phyloP scores from a whole-genome alignment of 805 yeast genomes.

The Schizosaccharomyces cryophilus region DNA sequence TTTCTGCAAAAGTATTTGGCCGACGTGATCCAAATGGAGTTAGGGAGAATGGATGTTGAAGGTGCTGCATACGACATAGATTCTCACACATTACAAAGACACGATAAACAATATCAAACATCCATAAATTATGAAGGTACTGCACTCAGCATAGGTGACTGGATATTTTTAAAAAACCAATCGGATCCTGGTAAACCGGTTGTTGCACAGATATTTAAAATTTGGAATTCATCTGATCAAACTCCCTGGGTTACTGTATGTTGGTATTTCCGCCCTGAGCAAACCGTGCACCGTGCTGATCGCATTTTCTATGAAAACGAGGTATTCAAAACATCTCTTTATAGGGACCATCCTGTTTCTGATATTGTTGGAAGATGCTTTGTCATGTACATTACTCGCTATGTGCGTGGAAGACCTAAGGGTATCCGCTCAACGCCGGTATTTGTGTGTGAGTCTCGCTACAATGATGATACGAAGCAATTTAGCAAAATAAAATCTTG shows the following conservation, averaged over 20 bases:
- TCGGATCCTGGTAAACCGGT: conserved; percentile 78
- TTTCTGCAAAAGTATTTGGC: conserved; percentile 34
- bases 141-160: conserved; percentile 68
- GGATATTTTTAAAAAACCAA: conserved; percentile 73
- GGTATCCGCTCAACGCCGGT: conserved; percentile 42
- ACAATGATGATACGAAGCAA: conserved; percentile 69
- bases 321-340: conserved; percentile 90
- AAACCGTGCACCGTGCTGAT: conserved; percentile 83
- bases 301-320: conserved; percentile 78
- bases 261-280: conserved; percentile 96
- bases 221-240: conserved; percentile 66
- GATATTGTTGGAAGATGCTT: conserved; percentile 86
- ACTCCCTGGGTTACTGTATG: conserved; percentile 77
- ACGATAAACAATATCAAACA: conserved; percentile 16
- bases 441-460: conserved; percentile 83
- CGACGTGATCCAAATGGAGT: background rate
- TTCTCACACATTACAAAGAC: conserved; percentile 28
- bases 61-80: conserved; percentile 5
- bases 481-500: conserved; percentile 92
- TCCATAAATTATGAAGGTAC: conserved; percentile 43
- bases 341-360: conserved; percentile 71
- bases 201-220: conserved; percentile 75
- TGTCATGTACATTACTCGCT: conserved; percentile 81
- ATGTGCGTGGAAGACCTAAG: conserved; percentile 79
- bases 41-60: conserved; percentile 19